phyloP scores from a whole-genome alignment of 2,329 filamentous ascomycete species.

The Metarhizium rileyi region DNA sequence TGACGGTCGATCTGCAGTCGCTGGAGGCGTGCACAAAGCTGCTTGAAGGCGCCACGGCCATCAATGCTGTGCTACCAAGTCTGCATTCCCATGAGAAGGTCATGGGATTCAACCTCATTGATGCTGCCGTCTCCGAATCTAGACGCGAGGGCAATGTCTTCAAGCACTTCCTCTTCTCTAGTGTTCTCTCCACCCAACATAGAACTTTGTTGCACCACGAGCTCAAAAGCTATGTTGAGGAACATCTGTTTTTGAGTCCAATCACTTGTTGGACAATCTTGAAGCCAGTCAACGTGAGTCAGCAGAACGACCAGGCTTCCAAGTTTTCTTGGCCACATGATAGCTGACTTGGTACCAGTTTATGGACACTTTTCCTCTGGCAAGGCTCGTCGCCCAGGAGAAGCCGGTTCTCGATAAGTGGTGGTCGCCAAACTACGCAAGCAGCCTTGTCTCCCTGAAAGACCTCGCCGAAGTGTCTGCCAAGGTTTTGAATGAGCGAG shows the following conservation, averaged over 20 bases:
- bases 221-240: conserved; percentile 1
- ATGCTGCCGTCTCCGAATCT: neutral
- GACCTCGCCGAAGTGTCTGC: neutral
- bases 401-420: conserved; percentile 1
- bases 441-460: neutral
- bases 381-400: neutral
- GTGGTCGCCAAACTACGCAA: conserved; percentile 1
- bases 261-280: conserved; percentile 1
- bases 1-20: neutral
- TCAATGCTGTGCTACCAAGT: conserved; percentile 1
- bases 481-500: neutral
- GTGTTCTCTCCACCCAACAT: neutral
- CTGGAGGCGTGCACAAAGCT: neutral
- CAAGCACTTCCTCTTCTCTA: conserved; percentile 1
- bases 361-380: neutral
- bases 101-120: conserved; percentile 1
- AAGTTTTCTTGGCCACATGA: neutral
- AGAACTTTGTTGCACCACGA: neutral
- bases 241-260: neutral
- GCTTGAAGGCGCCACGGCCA: neutral
- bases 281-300: neutral
- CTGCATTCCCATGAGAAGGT: conserved; percentile 1
- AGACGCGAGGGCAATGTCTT: neutral
- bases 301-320: no score
- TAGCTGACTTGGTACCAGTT: neutral